Evolutionary conservation across 305 asterid species (phyloP).

Genomic region (Fraxinus sp.): DNA sequence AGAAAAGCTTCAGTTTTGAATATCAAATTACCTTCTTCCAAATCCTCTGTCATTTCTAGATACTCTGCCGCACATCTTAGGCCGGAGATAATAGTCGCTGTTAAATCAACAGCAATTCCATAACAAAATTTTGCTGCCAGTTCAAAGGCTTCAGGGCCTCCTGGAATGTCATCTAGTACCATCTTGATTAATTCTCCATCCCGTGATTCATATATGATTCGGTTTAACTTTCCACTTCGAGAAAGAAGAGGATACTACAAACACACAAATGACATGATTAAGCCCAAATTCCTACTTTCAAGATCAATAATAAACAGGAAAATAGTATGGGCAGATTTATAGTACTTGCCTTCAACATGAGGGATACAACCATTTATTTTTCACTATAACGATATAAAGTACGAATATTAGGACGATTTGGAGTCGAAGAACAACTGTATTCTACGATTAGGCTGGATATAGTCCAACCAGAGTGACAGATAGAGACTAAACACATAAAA

Average conservation of each 20-base stretch:
- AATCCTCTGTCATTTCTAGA: slow-evolving; percentile 91
- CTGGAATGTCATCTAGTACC: slow-evolving; percentile 68
- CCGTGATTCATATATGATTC: slow-evolving; percentile 64
- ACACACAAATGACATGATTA: background rate
- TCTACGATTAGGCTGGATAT: background rate
- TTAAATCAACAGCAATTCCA: slow-evolving; percentile 75
- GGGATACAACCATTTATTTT: background rate
- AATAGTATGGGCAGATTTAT: background rate
- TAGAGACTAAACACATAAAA: background rate
- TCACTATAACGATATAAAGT: background rate
- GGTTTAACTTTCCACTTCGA: slow-evolving; percentile 76
- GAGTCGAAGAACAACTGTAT: background rate
- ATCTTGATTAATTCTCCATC: slow-evolving; percentile 49
- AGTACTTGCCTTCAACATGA: background rate
- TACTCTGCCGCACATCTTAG: slow-evolving; percentile 91
- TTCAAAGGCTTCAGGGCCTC: slow-evolving; percentile 78
- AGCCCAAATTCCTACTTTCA: background rate
- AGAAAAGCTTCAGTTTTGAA: slow-evolving; percentile 93
- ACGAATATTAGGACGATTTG: background rate
- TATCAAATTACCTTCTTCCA: slow-evolving; percentile 88
- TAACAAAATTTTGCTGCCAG: slow-evolving; percentile 90
- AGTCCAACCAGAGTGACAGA: background rate
- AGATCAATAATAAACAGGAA: background rate
- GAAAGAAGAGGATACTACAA: slow-evolving; percentile 79
- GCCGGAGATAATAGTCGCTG: slow-evolving; percentile 77